phyloP scores from a whole-genome alignment of 768 basidiomycete genomes.

The Hirschioporus abietinus region DNA sequence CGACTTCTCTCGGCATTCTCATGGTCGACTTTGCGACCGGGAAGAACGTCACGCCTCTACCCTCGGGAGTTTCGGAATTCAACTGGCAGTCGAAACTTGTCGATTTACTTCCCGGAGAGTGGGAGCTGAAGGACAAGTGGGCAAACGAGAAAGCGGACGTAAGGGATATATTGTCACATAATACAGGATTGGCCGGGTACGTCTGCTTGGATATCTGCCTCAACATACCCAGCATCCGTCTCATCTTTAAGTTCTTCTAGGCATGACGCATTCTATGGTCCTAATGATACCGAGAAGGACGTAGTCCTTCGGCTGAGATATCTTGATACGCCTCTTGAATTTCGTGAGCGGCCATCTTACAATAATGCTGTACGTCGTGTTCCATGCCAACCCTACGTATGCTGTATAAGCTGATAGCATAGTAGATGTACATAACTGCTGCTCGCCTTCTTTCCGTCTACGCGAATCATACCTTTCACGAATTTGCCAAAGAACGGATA shows the following conservation, averaged over 20 bases:
- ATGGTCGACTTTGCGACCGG: conserved; percentile 35
- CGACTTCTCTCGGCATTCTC: conserved; percentile 33
- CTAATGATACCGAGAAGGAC: conserved; percentile 23
- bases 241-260: conserved; percentile 16
- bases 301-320: conserved; percentile 22
- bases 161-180: conserved; percentile 34
- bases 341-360: conserved; percentile 33
- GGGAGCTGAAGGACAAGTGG: conserved; percentile 38
- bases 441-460: conserved; percentile 30
- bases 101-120: conserved; percentile 34
- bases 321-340: conserved; percentile 27
- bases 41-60: conserved; percentile 27
- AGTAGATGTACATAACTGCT: conserved; percentile 35
- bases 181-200: conserved; percentile 34
- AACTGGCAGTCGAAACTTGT: conserved; percentile 32
- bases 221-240: too few species aligned
- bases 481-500: conserved; percentile 30
- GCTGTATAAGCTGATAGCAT: background rate
- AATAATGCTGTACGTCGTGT: conserved; percentile 28
- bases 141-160: conserved; percentile 32
- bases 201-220: background rate
- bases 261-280: conserved; percentile 28
- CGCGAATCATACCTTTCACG: conserved; percentile 19
- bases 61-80: conserved; percentile 23
- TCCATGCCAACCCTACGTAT: too few species aligned